Conservation (phyloP, 192 early-diverging fungal genomes). For the Gryganskiella cystojenkinii region DNA sequence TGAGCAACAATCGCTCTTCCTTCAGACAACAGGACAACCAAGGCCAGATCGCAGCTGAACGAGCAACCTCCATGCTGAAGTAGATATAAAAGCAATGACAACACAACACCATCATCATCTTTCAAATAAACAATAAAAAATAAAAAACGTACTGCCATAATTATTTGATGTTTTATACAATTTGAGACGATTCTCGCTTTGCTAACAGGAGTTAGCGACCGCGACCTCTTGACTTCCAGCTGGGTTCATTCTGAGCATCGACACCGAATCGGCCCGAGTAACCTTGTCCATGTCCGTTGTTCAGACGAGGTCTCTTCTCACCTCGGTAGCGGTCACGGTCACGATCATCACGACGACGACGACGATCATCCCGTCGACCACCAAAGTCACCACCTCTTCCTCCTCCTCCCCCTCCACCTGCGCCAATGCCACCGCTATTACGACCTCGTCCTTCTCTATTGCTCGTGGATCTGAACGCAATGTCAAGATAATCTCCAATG, state of each 20-base stretch:
- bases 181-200: too few relatives aligned
- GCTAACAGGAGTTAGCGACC: slow-evolving; percentile 13
- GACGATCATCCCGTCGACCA: neutral
- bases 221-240: slow-evolving; percentile 42
- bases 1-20: too few relatives aligned
- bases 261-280: slow-evolving; percentile 5
- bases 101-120: too few relatives aligned
- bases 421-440: slow-evolving; percentile 16
- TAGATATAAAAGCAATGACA: too few relatives aligned
- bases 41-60: too few relatives aligned
- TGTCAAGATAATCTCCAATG: slow-evolving; percentile 40
- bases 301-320: slow-evolving; percentile 1
- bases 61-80: too few relatives aligned
- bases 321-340: slow-evolving; percentile 20
- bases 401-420: slow-evolving; percentile 12
- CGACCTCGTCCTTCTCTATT: slow-evolving; percentile 16
- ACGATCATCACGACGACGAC: slow-evolving; percentile 6
- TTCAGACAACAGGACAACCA: too few relatives aligned
- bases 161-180: too few relatives aligned
- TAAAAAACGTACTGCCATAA: too few relatives aligned
- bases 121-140: too few relatives aligned
- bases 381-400: slow-evolving; percentile 17
- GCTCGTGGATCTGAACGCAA: slow-evolving; percentile 13
- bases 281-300: slow-evolving; percentile 29
- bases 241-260: slow-evolving; percentile 25